Conservation (phyloP, 495 filamentous ascomycete genomes). For the Neurospora intermedia region DNA sequence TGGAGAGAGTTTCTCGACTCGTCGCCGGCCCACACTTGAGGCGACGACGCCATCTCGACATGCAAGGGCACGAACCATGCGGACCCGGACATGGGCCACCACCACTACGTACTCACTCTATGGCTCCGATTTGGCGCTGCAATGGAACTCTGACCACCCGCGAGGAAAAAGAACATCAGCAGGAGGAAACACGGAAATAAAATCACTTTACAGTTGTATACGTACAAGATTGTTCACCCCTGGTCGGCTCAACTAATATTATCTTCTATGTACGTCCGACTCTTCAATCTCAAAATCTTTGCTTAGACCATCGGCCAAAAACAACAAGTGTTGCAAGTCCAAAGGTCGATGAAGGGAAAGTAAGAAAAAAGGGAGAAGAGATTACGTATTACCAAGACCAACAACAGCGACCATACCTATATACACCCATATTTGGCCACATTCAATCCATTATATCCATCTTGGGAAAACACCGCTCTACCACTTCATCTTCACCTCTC, state of each 20-base stretch:
- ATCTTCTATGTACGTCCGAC: background rate
- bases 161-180: background rate
- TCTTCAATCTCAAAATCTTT: background rate
- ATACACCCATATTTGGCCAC: background rate
- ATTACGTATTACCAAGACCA: background rate
- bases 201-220: background rate
- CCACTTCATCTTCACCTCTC: background rate
- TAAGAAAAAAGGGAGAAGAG: background rate
- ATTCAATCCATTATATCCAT: background rate
- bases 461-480: background rate
- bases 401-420: background rate
- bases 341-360: background rate
- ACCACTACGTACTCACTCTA: background rate
- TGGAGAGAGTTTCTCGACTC: background rate
- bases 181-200: background rate
- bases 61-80: background rate
- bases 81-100: background rate
- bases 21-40: background rate
- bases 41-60: background rate
- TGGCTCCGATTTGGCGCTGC: background rate
- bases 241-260: no score
- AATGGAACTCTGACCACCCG: background rate
- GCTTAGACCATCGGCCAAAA: background rate
- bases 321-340: background rate
- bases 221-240: background rate